A percentile compares a stretch with the other conserved stretches of the same genome.
These are phyloP conservation scores for Taphrina flavorubra DNA, from an alignment of 1,139 yeast species.

Conservation along the genomic window DNA sequence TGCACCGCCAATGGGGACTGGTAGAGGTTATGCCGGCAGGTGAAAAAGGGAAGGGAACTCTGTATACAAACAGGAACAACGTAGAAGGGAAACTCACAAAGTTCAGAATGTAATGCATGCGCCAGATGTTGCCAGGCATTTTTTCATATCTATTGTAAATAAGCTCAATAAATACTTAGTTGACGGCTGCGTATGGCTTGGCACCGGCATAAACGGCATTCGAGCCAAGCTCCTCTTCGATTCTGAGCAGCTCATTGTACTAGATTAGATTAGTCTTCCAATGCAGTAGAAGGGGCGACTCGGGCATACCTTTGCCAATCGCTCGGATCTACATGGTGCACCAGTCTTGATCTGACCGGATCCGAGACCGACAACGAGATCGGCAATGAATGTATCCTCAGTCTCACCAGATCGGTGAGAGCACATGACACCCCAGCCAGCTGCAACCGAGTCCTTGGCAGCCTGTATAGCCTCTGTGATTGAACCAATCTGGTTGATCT, in stretches of 20 bases:
- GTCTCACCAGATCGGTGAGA: slow-evolving; percentile 99
- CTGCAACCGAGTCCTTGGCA: slow-evolving; percentile 85
- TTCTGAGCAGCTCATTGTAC: slow-evolving; percentile 89
- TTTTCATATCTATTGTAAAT: not conserved
- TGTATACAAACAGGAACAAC: not conserved
- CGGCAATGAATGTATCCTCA: slow-evolving; percentile 97
- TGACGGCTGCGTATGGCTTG: slow-evolving; percentile 31
- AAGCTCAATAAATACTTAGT: slow-evolving; percentile 7
- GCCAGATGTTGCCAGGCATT: no score
- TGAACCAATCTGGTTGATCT: slow-evolving; percentile 91
- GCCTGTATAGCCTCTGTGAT: slow-evolving; percentile 90
- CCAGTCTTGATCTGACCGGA: slow-evolving; percentile 98
- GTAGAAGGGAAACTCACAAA: no score
- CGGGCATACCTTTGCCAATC: slow-evolving; percentile 74
- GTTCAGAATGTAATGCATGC: no score
- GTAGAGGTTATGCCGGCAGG: slow-evolving; percentile 25
- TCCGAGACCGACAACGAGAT: slow-evolving; percentile 94
- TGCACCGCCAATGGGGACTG: slow-evolving; percentile 19
- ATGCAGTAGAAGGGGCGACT: no score
- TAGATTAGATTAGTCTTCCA: not conserved
- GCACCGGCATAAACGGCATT: slow-evolving; percentile 76
- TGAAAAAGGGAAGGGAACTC: not conserved
- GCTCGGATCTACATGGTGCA: slow-evolving; percentile 99
- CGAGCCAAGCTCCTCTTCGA: slow-evolving; percentile 95
- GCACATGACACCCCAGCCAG: slow-evolving; percentile 98